phyloP scores from a whole-genome alignment of 495 filamentous ascomycete species.

The Paragyromitra xinjiangensis region DNA sequence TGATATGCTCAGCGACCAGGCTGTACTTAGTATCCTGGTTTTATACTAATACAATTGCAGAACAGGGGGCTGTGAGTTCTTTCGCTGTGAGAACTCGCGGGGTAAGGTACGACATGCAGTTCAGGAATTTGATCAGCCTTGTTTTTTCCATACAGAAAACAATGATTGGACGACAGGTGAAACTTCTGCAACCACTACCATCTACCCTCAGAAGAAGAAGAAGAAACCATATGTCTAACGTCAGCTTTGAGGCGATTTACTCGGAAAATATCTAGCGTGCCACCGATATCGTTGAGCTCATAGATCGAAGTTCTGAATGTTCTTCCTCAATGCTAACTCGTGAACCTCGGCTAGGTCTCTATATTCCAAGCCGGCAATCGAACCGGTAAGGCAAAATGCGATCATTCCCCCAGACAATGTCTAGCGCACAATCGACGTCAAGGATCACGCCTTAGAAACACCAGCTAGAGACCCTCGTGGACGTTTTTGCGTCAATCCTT shows the following conservation, averaged over 20 bases:
- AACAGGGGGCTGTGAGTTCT: not conserved
- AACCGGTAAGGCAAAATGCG: conserved; percentile 47
- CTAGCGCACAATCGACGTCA: conserved; percentile 49
- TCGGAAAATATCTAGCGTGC: conserved; percentile 21
- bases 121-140: conserved; percentile 3
- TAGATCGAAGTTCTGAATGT: conserved; percentile 20
- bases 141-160: not conserved
- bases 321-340: not conserved
- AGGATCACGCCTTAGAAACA: conserved; percentile 44
- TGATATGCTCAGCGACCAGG: not conserved
- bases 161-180: conserved; percentile 14
- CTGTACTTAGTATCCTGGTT: not conserved
- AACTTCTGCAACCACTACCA: conserved; percentile 19
- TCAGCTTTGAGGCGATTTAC: conserved; percentile 23
- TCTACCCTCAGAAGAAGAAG: not conserved
- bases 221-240: conserved; percentile 10
- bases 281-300: conserved; percentile 4
- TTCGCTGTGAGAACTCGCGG: conserved; percentile 6
- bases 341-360: conserved; percentile 35
- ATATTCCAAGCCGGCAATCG: conserved; percentile 44
- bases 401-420: conserved; percentile 34
- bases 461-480: conserved; percentile 44
- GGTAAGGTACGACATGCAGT: conserved; percentile 9
- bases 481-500: conserved; percentile 45
- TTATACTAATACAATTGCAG: not conserved